phyloP scores from a whole-genome alignment of 257 asterid genomes.

The Solanum piurae region DNA sequence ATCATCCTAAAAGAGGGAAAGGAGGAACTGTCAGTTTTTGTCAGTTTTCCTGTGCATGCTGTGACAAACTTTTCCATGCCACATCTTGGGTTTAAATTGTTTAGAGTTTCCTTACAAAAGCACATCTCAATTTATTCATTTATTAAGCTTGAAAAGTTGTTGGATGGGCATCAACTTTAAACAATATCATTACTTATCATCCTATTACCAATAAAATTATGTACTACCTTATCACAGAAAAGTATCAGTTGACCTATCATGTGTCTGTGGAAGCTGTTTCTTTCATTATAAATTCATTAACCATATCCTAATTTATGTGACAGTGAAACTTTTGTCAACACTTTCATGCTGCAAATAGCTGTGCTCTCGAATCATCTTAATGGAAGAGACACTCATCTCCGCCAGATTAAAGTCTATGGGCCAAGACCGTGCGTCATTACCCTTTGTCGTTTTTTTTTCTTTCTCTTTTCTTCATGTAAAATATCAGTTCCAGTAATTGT shows the following conservation, averaged over 20 bases:
- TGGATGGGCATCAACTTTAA: not conserved
- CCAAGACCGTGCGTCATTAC: slow-evolving; percentile 63
- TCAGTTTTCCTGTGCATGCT: not conserved
- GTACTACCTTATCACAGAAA: not conserved
- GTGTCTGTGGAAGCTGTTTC: not conserved
- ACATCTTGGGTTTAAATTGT: not conserved
- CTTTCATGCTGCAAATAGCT: slow-evolving; percentile 92
- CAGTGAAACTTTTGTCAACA: slow-evolving; percentile 93
- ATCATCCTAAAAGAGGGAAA: not conserved
- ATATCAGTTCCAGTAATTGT: not conserved
- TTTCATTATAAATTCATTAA: not conserved
- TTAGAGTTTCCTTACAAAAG: not conserved
- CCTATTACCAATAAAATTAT: not conserved
- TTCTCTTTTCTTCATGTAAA: not conserved
- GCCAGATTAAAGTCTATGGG: slow-evolving; percentile 94
- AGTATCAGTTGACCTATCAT: not conserved
- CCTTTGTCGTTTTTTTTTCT: not conserved
- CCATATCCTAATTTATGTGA: slow-evolving; percentile 1
- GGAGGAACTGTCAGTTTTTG: not conserved
- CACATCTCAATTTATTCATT: not conserved
- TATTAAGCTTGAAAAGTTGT: not conserved
- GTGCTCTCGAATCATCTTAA: slow-evolving; percentile 81
- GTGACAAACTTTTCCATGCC: not conserved
- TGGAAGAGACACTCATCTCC: slow-evolving; percentile 90
- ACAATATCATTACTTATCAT: not conserved